Evolutionary conservation across 2,329 filamentous ascomycete species (phyloP).

Genomic region (Ophiocordyceps camponoti-saundersi): DNA sequence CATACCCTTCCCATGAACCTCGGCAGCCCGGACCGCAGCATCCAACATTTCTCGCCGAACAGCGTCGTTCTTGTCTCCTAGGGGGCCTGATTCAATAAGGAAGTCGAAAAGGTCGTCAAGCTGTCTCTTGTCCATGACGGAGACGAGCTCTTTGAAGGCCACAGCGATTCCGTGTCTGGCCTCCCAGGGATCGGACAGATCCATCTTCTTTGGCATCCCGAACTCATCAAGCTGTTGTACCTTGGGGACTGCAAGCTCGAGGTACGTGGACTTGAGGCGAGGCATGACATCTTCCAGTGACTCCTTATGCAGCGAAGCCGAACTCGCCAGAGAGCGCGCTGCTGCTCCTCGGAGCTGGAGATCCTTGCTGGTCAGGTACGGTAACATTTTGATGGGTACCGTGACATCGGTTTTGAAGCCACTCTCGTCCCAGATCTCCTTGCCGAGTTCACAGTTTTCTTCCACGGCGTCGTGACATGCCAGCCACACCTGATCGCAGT

Average conservation of each 20-base stretch:
- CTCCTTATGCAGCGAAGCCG: constrained; percentile 41
- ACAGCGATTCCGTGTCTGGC: constrained; percentile 75
- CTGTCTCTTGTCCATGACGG: constrained; percentile 48
- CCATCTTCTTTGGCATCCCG: constrained; percentile 83
- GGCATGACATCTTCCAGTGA: constrained; percentile 46
- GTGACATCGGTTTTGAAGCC: constrained; percentile 52
- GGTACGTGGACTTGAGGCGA: constrained; percentile 54
- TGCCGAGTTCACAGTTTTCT: constrained; percentile 70
- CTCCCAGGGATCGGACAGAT: constrained; percentile 83
- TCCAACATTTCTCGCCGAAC: constrained; percentile 88
- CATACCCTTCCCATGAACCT: constrained; percentile 61
- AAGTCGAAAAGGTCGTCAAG: constrained; percentile 71
- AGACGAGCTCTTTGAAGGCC: constrained; percentile 68
- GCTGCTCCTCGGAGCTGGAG: constrained; percentile 69
- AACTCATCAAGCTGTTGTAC: constrained; percentile 78
- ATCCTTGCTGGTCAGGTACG: constrained; percentile 68
- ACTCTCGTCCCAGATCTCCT: constrained; percentile 91
- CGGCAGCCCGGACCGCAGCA: constrained; percentile 67
- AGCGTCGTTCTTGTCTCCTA: constrained; percentile 63
- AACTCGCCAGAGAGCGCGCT: constrained; percentile 64
- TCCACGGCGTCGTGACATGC: constrained; percentile 80
- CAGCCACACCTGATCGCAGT: constrained; percentile 85
- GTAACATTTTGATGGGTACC: constrained; percentile 50
- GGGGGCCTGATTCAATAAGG: constrained; percentile 67
- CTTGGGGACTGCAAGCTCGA: constrained; percentile 64